A percentile compares a stretch with the other conserved stretches of the same genome.
These are phyloP conservation scores for Coleophoma eucalyptorum DNA, from an alignment of 2,329 filamentous ascomycete species.

Conservation along the genomic window DNA sequence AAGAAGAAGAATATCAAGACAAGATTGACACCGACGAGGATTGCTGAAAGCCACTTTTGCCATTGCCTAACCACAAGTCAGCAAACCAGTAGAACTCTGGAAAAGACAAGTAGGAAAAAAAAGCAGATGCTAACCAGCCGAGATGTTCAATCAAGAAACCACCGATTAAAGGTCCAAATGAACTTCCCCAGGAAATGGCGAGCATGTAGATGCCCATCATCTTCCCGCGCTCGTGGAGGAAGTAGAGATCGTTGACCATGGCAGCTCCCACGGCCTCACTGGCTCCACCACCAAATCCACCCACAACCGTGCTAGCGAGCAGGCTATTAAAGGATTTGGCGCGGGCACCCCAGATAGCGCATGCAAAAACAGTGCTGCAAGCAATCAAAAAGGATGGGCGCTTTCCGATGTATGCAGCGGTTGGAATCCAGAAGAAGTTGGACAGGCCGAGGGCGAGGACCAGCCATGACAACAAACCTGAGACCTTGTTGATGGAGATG, in stretches of 20 bases:
- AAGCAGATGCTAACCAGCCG: neutral
- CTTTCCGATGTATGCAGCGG: slow-evolving; percentile 42
- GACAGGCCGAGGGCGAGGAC: slow-evolving; percentile 39
- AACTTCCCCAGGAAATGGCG: slow-evolving; percentile 2
- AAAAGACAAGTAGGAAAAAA: too few relatives aligned
- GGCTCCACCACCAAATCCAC: slow-evolving; percentile 38
- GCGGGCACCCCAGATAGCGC: slow-evolving; percentile 39
- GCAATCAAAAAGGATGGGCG: slow-evolving; percentile 41
- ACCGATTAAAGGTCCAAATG: slow-evolving; percentile 1
- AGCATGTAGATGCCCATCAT: slow-evolving; percentile 3
- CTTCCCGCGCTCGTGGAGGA: slow-evolving; percentile 6
- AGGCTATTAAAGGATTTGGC: slow-evolving; percentile 36
- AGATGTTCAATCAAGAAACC: slow-evolving; percentile 5
- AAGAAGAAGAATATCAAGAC: slow-evolving; percentile 5
- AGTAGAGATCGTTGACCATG: slow-evolving; percentile 7
- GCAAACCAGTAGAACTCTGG: too few relatives aligned
- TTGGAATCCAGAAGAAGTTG: slow-evolving; percentile 47
- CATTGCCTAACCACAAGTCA: neutral
- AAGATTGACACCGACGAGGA: slow-evolving; percentile 1
- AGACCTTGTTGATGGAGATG: slow-evolving; percentile 36
- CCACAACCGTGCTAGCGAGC: slow-evolving; percentile 40
- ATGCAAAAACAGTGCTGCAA: slow-evolving; percentile 32
- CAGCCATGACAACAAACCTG: slow-evolving; percentile 38
- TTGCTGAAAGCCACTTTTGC: slow-evolving; percentile 3
- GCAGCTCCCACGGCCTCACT: slow-evolving; percentile 38